Evolutionary conservation across 345 rosid genomes (phyloP).

Genomic region (Salix viminalis): DNA sequence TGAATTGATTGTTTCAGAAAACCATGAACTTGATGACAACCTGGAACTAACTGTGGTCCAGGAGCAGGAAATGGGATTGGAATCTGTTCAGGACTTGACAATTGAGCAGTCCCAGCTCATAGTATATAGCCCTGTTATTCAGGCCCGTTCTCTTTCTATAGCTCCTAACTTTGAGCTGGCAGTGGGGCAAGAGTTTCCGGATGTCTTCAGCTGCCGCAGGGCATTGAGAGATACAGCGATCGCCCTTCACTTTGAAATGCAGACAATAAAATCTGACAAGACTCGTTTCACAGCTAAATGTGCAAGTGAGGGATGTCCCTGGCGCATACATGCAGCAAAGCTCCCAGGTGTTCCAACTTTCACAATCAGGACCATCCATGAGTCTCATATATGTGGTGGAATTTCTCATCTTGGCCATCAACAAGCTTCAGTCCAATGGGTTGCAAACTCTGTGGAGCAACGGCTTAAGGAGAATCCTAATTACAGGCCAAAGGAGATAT

Average conservation of each 20-base stretch:
- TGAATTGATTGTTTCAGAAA: constrained; percentile 58
- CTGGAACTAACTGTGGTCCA: constrained; percentile 53
- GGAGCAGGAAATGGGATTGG: constrained; percentile 53
- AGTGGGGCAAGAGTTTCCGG: constrained; percentile 97
- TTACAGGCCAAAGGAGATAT: constrained; percentile 91
- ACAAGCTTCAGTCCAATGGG: constrained; percentile 99
- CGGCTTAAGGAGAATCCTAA: constrained; percentile 89
- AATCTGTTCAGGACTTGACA: constrained; percentile 35
- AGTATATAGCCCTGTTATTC: constrained; percentile 49
- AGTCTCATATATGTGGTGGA: constrained; percentile 85
- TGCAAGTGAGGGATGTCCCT: constrained; percentile 94
- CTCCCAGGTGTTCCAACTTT: constrained; percentile 97
- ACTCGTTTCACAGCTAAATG: constrained; percentile 97
- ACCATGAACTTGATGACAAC: constrained; percentile 68
- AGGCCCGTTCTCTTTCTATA: constrained; percentile 54
- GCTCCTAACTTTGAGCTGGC: constrained; percentile 52
- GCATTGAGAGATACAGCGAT: constrained; percentile 94
- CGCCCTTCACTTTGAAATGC: constrained; percentile 96
- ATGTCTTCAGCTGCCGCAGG: constrained; percentile 92
- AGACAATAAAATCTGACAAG: constrained; percentile 96
- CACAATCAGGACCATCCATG: constrained; percentile 89
- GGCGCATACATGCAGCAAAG: constrained; percentile 98
- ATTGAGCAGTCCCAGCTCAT: constrained; percentile 39
- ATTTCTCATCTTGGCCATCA: constrained; percentile 94
- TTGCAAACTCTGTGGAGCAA: constrained; percentile 89